phyloP scores from a whole-genome alignment of 2,329 filamentous ascomycete genomes.

The Akanthomyces lecanii region DNA sequence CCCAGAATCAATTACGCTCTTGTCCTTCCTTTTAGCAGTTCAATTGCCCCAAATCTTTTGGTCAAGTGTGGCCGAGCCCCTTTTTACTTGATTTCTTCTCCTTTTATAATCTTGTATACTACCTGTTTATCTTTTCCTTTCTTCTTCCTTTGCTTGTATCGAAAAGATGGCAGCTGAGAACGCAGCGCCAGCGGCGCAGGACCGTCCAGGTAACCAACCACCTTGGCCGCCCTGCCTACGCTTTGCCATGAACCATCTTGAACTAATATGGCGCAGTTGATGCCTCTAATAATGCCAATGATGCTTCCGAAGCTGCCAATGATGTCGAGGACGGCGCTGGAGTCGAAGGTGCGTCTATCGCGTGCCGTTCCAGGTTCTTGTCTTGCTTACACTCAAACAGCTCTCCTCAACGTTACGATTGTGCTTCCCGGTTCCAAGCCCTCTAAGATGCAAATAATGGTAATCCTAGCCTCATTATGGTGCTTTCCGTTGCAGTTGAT shows the following conservation, averaged over 20 bases:
- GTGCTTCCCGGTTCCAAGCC: constrained; percentile 72
- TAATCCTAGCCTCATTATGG: constrained; percentile 38
- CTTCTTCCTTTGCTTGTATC: constrained; percentile 10
- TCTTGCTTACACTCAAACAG: constrained; percentile 30
- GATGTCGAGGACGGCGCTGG: constrained; percentile 28
- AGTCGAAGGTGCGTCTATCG: constrained; percentile 30
- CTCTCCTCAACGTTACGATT: constrained; percentile 63
- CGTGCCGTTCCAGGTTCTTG: constrained; percentile 14
- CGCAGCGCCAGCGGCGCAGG: constrained; percentile 1
- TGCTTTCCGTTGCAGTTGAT: constrained; percentile 20
- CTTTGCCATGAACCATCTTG: neutral
- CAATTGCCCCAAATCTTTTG: constrained; percentile 10
- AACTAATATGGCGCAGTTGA: constrained; percentile 21
- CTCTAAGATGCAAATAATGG: constrained; percentile 79
- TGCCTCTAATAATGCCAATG: constrained; percentile 25
- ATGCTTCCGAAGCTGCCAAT: constrained; percentile 24
- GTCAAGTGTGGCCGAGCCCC: constrained; percentile 1
- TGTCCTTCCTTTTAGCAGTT: constrained; percentile 10
- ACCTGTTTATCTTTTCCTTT: neutral
- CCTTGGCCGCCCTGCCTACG: neutral
- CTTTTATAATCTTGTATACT: constrained; percentile 10
- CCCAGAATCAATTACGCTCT: constrained; percentile 3
- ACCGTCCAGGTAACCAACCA: constrained; percentile 13
- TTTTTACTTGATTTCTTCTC: constrained; percentile 1
- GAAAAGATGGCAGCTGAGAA: constrained; percentile 16